Base-by-base conservation (phyloP, 2,329 filamentous ascomycete species). In the Stachybotrys chartarum region DNA sequence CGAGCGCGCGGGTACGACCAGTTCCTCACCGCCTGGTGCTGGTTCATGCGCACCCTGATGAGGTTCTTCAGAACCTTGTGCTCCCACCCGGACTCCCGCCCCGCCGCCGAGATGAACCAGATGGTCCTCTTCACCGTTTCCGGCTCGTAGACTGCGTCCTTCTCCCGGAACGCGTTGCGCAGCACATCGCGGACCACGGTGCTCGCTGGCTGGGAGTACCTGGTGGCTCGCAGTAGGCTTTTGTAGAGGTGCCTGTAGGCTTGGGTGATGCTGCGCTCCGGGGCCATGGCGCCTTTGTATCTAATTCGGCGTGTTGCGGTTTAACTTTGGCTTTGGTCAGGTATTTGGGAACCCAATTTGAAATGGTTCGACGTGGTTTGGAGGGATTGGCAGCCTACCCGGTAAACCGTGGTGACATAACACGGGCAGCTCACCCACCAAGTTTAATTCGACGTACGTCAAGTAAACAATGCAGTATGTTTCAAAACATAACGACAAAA, bases 231-330 rank as follows among this genome's bases (percentile, higher is more conserved):
- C n/a, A 92, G 77, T 17, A 82, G 74, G 7, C 78, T 78, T 53
- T 86, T 83, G 66, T 88, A 87, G 39, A 94, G 76, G 56, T 81
- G 76, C 58, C 90, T 82, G 71, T 93, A 94, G 50, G 86, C 83
- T 61, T 80, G 78, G 45, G 86, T 65, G 53, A 90, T 65, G 32
- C 84, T 72, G 14, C 65, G 58, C 8, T 68, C 64, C 35, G 57
- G 54, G 17, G 59, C 53, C 63, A 66, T 68, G 44, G 31, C 51
- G 35, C 35, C 24, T 24, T 24, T 24, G 24, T 24, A 24, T 24
- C 24, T 24, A 4, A 24, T 24, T 24, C 24, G 24, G 24, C 24
- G 24, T 24, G 24, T 24, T 24, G 4, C 24, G 24, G 24, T 24
- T 24, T 24, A 3, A 24, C 24, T 24, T 24, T 24, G 24, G 4